These are phyloP conservation scores for Diutina pseudorugosa DNA, from an alignment of 1,139 yeast species.

Conservation along the genomic window DNA sequence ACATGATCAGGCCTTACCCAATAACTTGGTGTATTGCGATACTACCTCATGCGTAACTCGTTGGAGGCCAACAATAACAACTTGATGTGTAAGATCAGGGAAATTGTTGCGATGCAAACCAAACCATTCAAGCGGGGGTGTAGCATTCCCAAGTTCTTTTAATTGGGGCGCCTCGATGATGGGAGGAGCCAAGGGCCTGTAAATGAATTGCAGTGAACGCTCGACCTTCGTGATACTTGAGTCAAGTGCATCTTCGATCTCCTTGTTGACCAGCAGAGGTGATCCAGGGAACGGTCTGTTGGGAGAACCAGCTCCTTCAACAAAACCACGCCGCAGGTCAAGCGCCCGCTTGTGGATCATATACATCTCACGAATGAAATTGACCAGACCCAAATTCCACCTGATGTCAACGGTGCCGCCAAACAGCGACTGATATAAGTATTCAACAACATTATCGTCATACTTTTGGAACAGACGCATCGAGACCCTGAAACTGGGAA, in stretches of 20 bases:
- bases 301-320: not conserved
- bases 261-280: conserved; percentile 6
- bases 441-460: conserved; percentile 43
- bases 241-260: conserved; percentile 37
- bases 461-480: conserved; percentile 65
- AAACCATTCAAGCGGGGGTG: conserved; percentile 97
- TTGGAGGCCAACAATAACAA: conserved; percentile 63
- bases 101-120: conserved; percentile 79
- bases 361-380: conserved; percentile 80
- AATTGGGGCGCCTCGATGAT: conserved; percentile 81
- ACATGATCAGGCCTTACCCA: not conserved
- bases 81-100: conserved; percentile 79
- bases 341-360: conserved; percentile 43
- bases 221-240: conserved; percentile 56
- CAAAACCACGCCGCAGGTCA: conserved; percentile 16
- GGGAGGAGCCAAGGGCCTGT: conserved; percentile 63
- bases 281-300: not conserved
- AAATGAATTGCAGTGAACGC: conserved; percentile 42
- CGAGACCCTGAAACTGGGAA: conserved; percentile 62
- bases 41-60: conserved; percentile 55
- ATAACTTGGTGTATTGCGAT: conserved; percentile 12
- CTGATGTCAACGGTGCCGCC: conserved; percentile 85
- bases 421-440: conserved; percentile 56
- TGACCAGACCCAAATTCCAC: conserved; percentile 92
- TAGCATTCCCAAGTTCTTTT: conserved; percentile 87